Percentiles rank a stretch among this genome's conserved stretches.
Conservation (phyloP, 768 basidiomycete genomes). For the Clavaria fumosa region DNA sequence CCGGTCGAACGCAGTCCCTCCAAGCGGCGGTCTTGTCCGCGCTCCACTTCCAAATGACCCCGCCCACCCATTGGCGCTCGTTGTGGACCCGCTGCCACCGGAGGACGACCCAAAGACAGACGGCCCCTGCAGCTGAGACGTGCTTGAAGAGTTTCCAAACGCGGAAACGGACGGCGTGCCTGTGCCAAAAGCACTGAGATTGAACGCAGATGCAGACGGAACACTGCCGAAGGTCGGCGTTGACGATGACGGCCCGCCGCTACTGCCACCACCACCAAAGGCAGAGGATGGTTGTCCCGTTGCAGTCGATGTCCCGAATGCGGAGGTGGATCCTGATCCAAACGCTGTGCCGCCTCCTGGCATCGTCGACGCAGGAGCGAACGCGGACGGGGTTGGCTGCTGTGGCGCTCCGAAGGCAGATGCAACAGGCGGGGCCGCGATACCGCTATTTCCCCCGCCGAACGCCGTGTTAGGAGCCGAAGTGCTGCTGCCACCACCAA, state of each 20-base stretch:
- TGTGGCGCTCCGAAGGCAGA: too few species aligned
- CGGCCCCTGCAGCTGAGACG: too few species aligned
- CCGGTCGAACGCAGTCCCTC: slow-evolving; percentile 23
- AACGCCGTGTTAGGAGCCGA: slow-evolving; percentile 9
- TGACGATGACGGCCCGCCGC: too few species aligned
- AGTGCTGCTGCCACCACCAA: slow-evolving; percentile 8
- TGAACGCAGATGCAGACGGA: too few species aligned
- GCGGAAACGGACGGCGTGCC: too few species aligned
- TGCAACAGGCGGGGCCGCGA: neutral
- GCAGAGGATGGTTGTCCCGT: slow-evolving; percentile 1
- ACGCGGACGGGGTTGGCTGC: slow-evolving; percentile 12
- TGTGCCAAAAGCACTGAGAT: too few species aligned
- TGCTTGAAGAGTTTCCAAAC: too few species aligned
- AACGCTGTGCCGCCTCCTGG: slow-evolving; percentile 9
- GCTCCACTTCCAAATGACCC: slow-evolving; percentile 6
- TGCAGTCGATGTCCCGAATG: slow-evolving; percentile 3
- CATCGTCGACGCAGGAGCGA: slow-evolving; percentile 12
- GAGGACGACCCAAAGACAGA: too few species aligned
- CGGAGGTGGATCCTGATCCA: slow-evolving; percentile 7
- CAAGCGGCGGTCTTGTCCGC: slow-evolving; percentile 15
- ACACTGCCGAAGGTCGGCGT: too few species aligned
- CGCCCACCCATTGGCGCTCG: too few species aligned
- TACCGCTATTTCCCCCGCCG: slow-evolving; percentile 1
- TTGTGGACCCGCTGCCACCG: too few species aligned
- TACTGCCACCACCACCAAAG: too few species aligned